Base-by-base conservation (phyloP, 768 basidiomycete species). In the Leccinellum rugosiceps region DNA sequence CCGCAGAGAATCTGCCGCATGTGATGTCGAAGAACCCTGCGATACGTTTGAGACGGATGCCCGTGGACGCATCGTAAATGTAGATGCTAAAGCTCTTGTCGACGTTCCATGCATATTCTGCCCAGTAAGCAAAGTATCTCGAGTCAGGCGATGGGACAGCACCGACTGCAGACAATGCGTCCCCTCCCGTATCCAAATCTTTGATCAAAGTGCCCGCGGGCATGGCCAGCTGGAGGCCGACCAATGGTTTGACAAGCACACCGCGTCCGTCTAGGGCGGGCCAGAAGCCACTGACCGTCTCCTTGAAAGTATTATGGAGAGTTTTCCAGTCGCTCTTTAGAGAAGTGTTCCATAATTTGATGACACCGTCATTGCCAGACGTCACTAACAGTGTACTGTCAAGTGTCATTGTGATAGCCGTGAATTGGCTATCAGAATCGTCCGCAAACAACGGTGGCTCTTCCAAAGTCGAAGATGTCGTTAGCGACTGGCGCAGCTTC, bases 111-210 rank as follows among this genome's bases (percentile, higher is more conserved):
- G 38, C 13, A 45, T 65, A 64, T 19, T 57, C 51, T 30, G 60
- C 57, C 64, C 63, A 65, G 50, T 57, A 65, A 10, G 57, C 63
- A 52, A 62, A 65, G 32, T 58, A 65, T 44, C 51, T 46, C 13
- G 60, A 65, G 50, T 65, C 57, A 10, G 59, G 55, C 2, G 64
- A 65, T 41, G 58, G 31, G 17, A 58, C 55, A 11, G 45, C 60
- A 7, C 47, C 59, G 8, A 28, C 41, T 10, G 9, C 6, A n/a
- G 28, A 17, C 9, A 56, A 46, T 6, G 4, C 7, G 25, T 62
- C 60, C 3, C 61, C 61, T 2, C 63, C 57, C 6, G 59, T 61
- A n/a, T 56, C 59, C 35, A 50, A 28, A 6, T 58, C 55, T 41
- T 58, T 65, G 23, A 55, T 53, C 43, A 50, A 31, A 21, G 23